Percentiles rank a stretch among this genome's conserved stretches.
Evolutionary conservation across 2,329 filamentous ascomycete species (phyloP).

Genomic region (Dactylonectria macrodidyma): DNA sequence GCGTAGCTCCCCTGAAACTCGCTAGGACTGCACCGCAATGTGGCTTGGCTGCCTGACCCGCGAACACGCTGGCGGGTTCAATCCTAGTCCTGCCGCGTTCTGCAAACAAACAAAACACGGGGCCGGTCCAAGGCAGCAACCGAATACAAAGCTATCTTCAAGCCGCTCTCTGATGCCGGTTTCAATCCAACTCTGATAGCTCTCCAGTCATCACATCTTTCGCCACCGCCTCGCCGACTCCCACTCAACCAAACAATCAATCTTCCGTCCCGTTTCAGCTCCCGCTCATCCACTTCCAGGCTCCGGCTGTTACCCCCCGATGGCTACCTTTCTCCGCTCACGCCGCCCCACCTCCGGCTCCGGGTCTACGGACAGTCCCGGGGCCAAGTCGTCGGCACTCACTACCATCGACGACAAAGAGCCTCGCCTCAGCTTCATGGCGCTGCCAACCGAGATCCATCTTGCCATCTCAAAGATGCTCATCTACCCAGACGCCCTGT

Average conservation of each 20-base stretch:
- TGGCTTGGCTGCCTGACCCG: constrained; percentile 42
- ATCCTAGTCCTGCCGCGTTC: constrained; percentile 29
- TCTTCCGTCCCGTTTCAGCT: background rate
- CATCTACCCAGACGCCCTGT: constrained; percentile 79
- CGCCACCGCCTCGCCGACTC: background rate
- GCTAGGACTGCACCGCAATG: constrained; percentile 35
- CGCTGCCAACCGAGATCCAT: constrained; percentile 78
- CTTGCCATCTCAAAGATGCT: constrained; percentile 72
- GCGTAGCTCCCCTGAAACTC: constrained; percentile 38
- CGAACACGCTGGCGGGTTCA: constrained; percentile 40
- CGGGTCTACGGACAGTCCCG: constrained; percentile 26
- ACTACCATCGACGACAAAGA: background rate
- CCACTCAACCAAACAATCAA: background rate
- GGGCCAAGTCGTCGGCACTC: constrained; percentile 4
- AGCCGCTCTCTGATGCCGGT: constrained; percentile 18
- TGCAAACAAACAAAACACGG: constrained; percentile 21
- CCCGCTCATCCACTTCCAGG: background rate
- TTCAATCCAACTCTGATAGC: constrained; percentile 7
- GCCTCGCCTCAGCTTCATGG: constrained; percentile 53
- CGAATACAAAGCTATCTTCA: constrained; percentile 42
- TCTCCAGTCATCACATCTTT: background rate
- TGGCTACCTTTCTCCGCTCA: constrained; percentile 41
- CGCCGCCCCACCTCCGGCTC: constrained; percentile 43
- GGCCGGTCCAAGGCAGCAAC: constrained; percentile 46
- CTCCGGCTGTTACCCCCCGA: constrained; percentile 23